Base-by-base conservation (phyloP, 1,284 basidiomycete genomes). In the Singerocomus inundabilis region DNA sequence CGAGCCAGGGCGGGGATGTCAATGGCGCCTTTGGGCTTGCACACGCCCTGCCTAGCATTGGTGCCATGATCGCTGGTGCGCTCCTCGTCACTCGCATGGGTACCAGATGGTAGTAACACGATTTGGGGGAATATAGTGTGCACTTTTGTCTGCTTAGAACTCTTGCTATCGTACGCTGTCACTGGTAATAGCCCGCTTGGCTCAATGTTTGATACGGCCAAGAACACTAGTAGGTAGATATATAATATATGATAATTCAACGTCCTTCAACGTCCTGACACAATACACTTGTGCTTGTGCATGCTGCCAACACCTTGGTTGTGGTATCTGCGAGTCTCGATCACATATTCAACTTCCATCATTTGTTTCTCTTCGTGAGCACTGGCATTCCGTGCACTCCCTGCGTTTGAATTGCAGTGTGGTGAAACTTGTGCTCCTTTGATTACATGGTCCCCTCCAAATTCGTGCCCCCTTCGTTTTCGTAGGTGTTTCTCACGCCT, bases 31-130 rank as follows among this genome's bases (percentile, higher is more conserved):
- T 49, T 18, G 43, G 52, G 46, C 16, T 58, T 10, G 29, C 41
- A 6, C 49, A 49, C 4, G 55, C 46, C 12, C 16, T 61, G 18
- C 42, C 57, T 16, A 38, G 49, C 15, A 4, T 64, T 6, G 42
- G 44, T 3, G 41, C 21, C 18, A 15, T 62, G 33, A 25, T 63
- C 4, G 51, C 52, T n/a, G 57, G 62, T 59, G 44, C 49, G 44
- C 25, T 57, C 25, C 16, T 52, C 10, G 25, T 59, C 42, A 18
- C 18, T 42, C 25, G 41, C 29, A 43, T 57, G 35, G 45, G 16
- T 25, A 30, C 30, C 40, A 28, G 21, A 35, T 44, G n/a, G 36
- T 51, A 16, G 4, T 39, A 15, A 50, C 26, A 21, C 37, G 38
- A 28, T 38, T 9, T 6, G n/a, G n/a, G 24, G 12, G 28, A 18